These are phyloP conservation scores for Syzygium grande DNA, from an alignment of 345 rosid species.

Conservation along the genomic window DNA sequence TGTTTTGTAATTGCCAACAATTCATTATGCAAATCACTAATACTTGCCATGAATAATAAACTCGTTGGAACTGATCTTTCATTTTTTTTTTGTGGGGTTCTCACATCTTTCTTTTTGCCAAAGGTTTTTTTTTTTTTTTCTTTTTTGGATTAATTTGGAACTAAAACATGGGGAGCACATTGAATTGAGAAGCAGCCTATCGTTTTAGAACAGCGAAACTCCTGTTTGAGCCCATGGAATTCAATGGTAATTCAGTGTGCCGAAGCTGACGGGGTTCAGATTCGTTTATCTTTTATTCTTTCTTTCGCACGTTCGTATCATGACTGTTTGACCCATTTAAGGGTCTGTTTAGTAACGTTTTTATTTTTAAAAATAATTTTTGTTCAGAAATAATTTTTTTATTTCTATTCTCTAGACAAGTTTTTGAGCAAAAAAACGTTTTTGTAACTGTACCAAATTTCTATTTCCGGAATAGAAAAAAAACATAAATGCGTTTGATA, in stretches of 20 bases:
- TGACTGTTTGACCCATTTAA: too few relatives aligned
- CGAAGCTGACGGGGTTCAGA: not conserved
- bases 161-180: not conserved
- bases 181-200: not conserved
- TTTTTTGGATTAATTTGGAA: not conserved
- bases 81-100: not conserved
- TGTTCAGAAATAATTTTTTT: too few relatives aligned
- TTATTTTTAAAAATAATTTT: too few relatives aligned
- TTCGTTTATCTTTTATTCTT: too few relatives aligned
- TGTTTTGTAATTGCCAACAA: not conserved
- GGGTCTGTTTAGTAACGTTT: too few relatives aligned
- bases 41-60: not conserved
- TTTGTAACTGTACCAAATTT: too few relatives aligned
- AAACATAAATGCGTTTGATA: too few relatives aligned
- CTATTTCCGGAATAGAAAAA: too few relatives aligned
- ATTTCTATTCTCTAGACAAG: too few relatives aligned
- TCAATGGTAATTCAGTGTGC: not conserved
- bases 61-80: not conserved
- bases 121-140: not conserved
- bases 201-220: not conserved
- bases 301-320: too few relatives aligned
- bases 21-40: not conserved
- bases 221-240: not conserved
- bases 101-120: not conserved
- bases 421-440: too few relatives aligned